Conservation (phyloP, 208 protist species). For the Angomonas ambiguus region DNA sequence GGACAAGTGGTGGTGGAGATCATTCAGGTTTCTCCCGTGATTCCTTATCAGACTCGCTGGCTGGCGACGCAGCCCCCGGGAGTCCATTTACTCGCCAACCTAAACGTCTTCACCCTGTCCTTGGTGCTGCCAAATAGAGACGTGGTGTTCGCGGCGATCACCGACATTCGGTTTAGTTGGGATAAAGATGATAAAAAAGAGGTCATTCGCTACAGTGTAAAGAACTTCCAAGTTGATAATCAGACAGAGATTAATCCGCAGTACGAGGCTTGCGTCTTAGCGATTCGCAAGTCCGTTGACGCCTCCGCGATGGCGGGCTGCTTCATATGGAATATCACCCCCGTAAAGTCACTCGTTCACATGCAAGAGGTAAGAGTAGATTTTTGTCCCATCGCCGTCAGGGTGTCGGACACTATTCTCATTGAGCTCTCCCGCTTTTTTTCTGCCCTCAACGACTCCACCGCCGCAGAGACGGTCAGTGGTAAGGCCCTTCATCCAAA, state of each 20-base stretch:
- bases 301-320: conserved; percentile 42
- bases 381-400: conserved; percentile 64
- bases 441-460: conserved; percentile 13
- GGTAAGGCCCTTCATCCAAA: conserved; percentile 10
- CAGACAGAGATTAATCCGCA: conserved; percentile 70
- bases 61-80: conserved; percentile 32
- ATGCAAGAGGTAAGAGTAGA: conserved; percentile 77
- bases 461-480: conserved; percentile 15
- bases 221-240: conserved; percentile 88
- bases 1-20: conserved; percentile 70
- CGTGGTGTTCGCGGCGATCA: conserved; percentile 63
- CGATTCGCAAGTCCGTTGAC: conserved; percentile 40
- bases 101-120: conserved; percentile 56
- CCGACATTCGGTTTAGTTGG: conserved; percentile 62
- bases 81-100: conserved; percentile 56
- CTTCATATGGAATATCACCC: conserved; percentile 48
- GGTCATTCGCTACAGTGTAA: conserved; percentile 49
- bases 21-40: conserved; percentile 9
- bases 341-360: conserved; percentile 52
- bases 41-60: conserved; percentile 14
- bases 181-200: conserved; percentile 43
- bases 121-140: conserved; percentile 57
- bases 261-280: conserved; percentile 68
- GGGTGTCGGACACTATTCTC: conserved; percentile 78
- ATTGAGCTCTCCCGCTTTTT: conserved; percentile 46